These are phyloP conservation scores for Lathyrus aphaca DNA, from an alignment of 306 rosid genomes.

Conservation along the genomic window DNA sequence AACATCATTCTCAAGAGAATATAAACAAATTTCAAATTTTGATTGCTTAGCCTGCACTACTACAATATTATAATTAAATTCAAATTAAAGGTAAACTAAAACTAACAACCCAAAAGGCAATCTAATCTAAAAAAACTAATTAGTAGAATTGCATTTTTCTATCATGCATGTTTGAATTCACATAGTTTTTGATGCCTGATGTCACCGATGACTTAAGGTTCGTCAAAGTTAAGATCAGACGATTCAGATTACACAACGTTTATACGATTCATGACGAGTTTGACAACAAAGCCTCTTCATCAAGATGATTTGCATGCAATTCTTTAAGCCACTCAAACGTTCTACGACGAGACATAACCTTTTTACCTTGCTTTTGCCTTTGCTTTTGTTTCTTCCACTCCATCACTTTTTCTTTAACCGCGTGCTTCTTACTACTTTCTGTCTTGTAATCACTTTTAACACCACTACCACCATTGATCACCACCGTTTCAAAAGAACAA, in stretches of 20 bases:
- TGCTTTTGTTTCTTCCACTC: slow-evolving; percentile 55
- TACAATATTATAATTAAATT: slow-evolving; percentile 43
- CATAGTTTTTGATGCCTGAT: no score
- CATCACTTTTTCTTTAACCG: slow-evolving; percentile 52
- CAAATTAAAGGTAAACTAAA: slow-evolving; percentile 50
- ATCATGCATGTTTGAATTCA: not conserved
- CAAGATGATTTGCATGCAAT: slow-evolving; percentile 58
- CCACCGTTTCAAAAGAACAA: slow-evolving; percentile 59
- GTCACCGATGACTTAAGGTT: no score
- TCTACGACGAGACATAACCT: slow-evolving; percentile 72
- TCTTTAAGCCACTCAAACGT: slow-evolving; percentile 76
- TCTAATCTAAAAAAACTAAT: slow-evolving; percentile 17
- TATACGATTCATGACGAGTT: slow-evolving; percentile 13
- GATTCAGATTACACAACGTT: not conserved
- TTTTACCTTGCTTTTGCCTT: slow-evolving; percentile 56
- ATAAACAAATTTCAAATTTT: slow-evolving; percentile 40
- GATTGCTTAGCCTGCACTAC: slow-evolving; percentile 44
- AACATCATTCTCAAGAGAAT: slow-evolving; percentile 42
- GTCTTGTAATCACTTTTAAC: slow-evolving; percentile 32
- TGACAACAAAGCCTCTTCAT: slow-evolving; percentile 45
- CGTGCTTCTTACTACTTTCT: slow-evolving; percentile 51
- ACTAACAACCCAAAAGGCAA: slow-evolving; percentile 28
- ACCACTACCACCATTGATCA: slow-evolving; percentile 44
- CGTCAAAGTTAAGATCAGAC: not conserved
- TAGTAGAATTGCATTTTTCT: not conserved